Conservation (phyloP, 257 asterid genomes). For the Przewalskia tangutica region DNA sequence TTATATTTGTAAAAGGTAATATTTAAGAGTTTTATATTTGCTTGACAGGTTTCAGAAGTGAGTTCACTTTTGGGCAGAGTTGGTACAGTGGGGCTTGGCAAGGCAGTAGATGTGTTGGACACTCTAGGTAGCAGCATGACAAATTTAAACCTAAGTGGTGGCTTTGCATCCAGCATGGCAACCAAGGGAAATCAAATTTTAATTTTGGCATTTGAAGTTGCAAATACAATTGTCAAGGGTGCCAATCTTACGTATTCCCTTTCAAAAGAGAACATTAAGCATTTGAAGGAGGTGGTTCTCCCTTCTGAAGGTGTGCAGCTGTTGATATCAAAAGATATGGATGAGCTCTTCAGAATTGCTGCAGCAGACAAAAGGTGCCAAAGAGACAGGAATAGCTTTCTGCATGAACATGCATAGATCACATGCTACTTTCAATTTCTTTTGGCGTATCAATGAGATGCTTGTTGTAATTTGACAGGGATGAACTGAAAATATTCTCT, state of each 20-base stretch:
- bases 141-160: conserved; percentile 68
- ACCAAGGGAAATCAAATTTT: conserved; percentile 73
- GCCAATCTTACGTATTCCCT: conserved; percentile 85
- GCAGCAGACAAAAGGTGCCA: conserved; percentile 86
- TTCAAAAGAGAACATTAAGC: conserved; percentile 52
- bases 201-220: conserved; percentile 93
- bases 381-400: not conserved
- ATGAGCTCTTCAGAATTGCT: conserved; percentile 76
- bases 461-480: conserved; percentile 34
- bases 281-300: conserved; percentile 76
- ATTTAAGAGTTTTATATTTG: not conserved
- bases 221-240: conserved; percentile 91
- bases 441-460: not conserved
- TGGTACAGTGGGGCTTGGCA: conserved; percentile 40
- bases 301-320: conserved; percentile 87
- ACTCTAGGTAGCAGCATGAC: conserved; percentile 98
- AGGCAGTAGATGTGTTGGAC: conserved; percentile 92
- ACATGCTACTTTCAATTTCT: conserved; percentile 1
- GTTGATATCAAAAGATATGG: conserved; percentile 67
- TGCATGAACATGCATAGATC: not conserved
- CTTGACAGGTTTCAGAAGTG: conserved; percentile 80
- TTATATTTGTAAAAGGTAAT: not conserved
- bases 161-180: conserved; percentile 78
- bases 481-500: conserved; percentile 66
- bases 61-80: conserved; percentile 87